A percentile compares a stretch with the other conserved stretches of the same genome.
Conservation (phyloP, 371 early-diverging fungal genomes). For the Synchytrium microbalum region DNA sequence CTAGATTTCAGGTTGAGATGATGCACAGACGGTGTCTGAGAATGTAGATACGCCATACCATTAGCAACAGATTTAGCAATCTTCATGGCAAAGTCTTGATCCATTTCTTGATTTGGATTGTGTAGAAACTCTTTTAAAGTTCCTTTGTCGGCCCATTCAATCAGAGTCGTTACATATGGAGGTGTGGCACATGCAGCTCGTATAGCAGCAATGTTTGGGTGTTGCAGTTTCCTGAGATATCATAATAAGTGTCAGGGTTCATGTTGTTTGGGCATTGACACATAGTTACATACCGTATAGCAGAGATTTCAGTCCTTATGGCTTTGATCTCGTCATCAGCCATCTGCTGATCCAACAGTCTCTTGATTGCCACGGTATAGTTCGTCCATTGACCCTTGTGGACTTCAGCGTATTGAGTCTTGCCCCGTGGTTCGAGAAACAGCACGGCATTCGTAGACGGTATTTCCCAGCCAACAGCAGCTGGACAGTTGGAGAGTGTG, state of each 20-base stretch:
- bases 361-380: constrained; percentile 21
- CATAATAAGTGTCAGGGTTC: background rate
- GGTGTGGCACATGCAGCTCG: constrained; percentile 23
- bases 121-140: constrained; percentile 19
- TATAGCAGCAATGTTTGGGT: constrained; percentile 20
- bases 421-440: constrained; percentile 8
- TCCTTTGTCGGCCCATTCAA: constrained; percentile 18
- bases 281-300: constrained; percentile 10
- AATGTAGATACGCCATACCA: constrained; percentile 28
- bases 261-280: background rate
- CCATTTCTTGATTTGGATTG: constrained; percentile 26
- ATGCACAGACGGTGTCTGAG: constrained; percentile 18
- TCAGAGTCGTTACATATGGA: constrained; percentile 26
- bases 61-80: constrained; percentile 20
- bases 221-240: constrained; percentile 17
- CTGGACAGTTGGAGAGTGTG: constrained; percentile 5
- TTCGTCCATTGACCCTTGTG: constrained; percentile 23
- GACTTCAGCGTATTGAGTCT: constrained; percentile 9
- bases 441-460: constrained; percentile 14
- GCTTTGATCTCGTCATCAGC: constrained; percentile 4
- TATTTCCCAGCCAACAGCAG: constrained; percentile 21
- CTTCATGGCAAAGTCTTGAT: constrained; percentile 20
- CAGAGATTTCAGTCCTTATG: constrained; percentile 13
- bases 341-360: constrained; percentile 5
- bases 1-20: constrained; percentile 28